Evolutionary conservation across 2,329 filamentous ascomycete species (phyloP), one percentile per base, ranked within the genome.

Genomic region (Nakataea oryzae): DNA sequence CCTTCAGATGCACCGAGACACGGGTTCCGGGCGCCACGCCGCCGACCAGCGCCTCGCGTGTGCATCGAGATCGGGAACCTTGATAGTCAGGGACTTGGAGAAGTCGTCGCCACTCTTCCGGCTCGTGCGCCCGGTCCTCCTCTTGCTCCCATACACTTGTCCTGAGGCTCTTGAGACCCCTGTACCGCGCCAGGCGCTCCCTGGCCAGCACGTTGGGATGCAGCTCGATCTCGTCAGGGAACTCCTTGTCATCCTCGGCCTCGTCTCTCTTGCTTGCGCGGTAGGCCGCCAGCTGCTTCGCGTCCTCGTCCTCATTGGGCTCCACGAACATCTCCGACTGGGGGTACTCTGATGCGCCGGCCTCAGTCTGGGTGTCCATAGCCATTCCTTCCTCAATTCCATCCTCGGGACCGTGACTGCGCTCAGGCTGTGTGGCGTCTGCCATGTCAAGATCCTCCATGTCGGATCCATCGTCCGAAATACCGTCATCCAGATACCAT

Each of bases 151-250:
- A 99, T 12, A 83, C 81, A 69, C 91, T 96, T 14, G 90, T 90
- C 67, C 91, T 87, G 64, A 97, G 75, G 72, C 90, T 96, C 81
- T 97, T 99, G 66, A 99, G 76, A 55, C 95, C 95, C 70, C 95
- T 83, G 75, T 97, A 99, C 64, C 90, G 85, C 11, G 89, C 85
- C 61, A 99, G 78, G 57, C 95, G 84, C 75, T 99, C 95, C 60
- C 91, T 81, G 0, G 95, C 95, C 57, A 91, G 81, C 3, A 96
- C 91, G 61, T 93, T 84, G 0, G 96, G 95, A 67, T 90, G 91
- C 61, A 99, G 79, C 74, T 99, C 96, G 63, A 99, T 95, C 74
- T 99, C 95, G 67, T 99, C 95, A 0, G 95, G 95, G 74, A 97
- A 99, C 73, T 97, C 93, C 62, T 90, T 84, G 73, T 99, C 95